Conservation (phyloP, 805 yeast genomes). For the Saturnispora dispora region DNA sequence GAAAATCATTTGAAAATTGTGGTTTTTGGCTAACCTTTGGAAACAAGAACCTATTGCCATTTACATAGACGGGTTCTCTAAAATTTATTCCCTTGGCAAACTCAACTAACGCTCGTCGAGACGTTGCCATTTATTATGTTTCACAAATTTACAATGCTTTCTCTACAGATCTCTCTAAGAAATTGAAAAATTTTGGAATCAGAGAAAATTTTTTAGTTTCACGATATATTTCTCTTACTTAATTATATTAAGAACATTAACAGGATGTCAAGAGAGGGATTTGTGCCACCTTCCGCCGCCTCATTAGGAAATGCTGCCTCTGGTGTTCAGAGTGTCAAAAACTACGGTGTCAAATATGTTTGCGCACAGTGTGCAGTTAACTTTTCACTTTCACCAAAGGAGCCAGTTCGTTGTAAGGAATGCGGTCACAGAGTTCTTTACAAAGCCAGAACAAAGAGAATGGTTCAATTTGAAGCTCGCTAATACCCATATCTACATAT, state of each 20-base stretch:
- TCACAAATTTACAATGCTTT: neutral
- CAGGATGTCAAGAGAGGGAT: conserved; percentile 60
- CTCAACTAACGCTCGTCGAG: neutral
- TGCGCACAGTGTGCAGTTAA: conserved; percentile 95
- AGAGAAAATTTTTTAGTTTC: neutral
- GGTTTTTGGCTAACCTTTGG: neutral
- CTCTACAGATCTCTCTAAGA: neutral
- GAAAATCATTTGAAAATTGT: neutral
- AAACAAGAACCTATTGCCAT: neutral
- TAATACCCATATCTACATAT: conserved; percentile 20
- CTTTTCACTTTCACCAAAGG: conserved; percentile 80
- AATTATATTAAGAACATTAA: neutral
- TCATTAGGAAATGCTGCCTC: conserved; percentile 79
- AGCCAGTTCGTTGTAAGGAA: conserved; percentile 95
- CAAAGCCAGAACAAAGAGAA: conserved; percentile 95
- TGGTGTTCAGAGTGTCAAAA: conserved; percentile 54
- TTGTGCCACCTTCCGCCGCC: conserved; percentile 69
- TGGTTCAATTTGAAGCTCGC: conserved; percentile 85
- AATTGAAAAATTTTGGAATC: neutral
- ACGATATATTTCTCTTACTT: neutral
- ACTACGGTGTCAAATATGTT: conserved; percentile 82
- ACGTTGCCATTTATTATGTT: neutral
- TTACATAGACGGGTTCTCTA: neutral
- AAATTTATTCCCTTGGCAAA: neutral
- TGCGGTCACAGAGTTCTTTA: conserved; percentile 97